Evolutionary conservation across 139 green algal genomes (phyloP).

Genomic region (Parachlorella kessleri): DNA sequence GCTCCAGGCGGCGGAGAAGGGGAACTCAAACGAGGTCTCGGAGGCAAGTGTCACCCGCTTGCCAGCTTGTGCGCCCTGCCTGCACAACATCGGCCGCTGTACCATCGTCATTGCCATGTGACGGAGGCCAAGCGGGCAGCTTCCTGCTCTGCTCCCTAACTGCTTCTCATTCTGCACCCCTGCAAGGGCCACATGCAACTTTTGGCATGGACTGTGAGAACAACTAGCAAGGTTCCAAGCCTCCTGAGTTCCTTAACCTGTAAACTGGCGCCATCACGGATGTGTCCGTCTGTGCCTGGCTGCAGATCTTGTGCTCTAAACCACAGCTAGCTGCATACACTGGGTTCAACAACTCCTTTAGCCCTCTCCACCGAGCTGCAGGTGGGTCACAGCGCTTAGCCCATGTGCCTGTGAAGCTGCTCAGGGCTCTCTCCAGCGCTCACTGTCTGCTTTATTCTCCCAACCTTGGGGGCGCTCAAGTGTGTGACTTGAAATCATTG

Average conservation of each 20-base stretch:
- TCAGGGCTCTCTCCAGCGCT: not conserved
- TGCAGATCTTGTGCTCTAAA: constrained; percentile 22
- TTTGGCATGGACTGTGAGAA: not conserved
- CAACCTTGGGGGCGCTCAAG: not conserved
- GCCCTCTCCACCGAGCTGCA: constrained; percentile 34
- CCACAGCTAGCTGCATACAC: constrained; percentile 36
- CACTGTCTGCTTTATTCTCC: too few species aligned
- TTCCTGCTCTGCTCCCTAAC: not conserved
- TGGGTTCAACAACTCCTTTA: constrained; percentile 31
- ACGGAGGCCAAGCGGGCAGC: not conserved
- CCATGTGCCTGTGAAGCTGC: too few species aligned
- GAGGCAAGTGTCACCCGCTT: not conserved
- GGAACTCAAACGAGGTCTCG: not conserved
- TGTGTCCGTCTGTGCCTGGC: not conserved
- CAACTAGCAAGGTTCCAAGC: not conserved
- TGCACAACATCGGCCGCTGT: too few species aligned
- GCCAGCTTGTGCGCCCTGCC: not conserved
- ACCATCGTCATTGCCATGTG: too few species aligned
- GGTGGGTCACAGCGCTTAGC: not conserved
- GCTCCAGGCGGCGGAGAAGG: constrained; percentile 6
- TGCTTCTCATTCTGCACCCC: not conserved
- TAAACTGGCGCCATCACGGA: not conserved
- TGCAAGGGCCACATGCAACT: not conserved
- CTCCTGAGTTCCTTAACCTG: not conserved
- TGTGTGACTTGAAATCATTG: not conserved